These are phyloP conservation scores for Seminavis robusta DNA, from an alignment of 108 stramenopile genomes.

Conservation along the genomic window DNA sequence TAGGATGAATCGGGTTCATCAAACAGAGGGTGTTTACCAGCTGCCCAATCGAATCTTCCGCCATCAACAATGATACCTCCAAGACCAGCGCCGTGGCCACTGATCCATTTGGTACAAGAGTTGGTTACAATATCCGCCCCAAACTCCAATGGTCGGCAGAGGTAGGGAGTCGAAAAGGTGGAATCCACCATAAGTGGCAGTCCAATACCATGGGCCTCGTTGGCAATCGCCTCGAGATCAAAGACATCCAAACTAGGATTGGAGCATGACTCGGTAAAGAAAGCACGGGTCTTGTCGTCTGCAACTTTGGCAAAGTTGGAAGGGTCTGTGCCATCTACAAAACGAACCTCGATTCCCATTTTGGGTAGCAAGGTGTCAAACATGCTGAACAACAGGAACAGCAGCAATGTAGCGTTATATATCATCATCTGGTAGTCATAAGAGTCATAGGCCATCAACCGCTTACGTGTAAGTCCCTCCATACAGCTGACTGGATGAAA, in stretches of 20 bases:
- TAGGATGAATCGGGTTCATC: constrained; percentile 65
- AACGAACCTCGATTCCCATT: constrained; percentile 73
- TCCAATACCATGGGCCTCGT: constrained; percentile 49
- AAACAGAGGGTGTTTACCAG: constrained; percentile 78
- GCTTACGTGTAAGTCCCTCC: constrained; percentile 64
- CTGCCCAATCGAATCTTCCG: constrained; percentile 73
- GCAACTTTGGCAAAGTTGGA: constrained; percentile 35
- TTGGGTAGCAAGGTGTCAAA: constrained; percentile 72
- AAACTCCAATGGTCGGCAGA: constrained; percentile 79
- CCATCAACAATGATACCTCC: constrained; percentile 72
- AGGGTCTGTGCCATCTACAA: constrained; percentile 70
- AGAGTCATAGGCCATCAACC: not conserved
- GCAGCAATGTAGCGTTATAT: constrained; percentile 6
- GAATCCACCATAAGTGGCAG: constrained; percentile 86
- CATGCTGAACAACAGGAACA: constrained; percentile 43
- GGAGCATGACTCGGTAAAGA: constrained; percentile 69
- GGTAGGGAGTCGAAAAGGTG: constrained; percentile 80
- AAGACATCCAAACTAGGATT: constrained; percentile 74
- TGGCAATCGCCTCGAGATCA: constrained; percentile 62
- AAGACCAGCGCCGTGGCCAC: constrained; percentile 77
- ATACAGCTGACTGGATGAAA: constrained; percentile 56
- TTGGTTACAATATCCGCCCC: constrained; percentile 81
- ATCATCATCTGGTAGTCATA: constrained; percentile 27
- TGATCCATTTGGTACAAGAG: constrained; percentile 89
- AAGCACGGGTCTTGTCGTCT: constrained; percentile 84